These are phyloP conservation scores for Rachicladosporium sp. DNA, from an alignment of 2,329 filamentous ascomycete genomes.

Conservation along the genomic window DNA sequence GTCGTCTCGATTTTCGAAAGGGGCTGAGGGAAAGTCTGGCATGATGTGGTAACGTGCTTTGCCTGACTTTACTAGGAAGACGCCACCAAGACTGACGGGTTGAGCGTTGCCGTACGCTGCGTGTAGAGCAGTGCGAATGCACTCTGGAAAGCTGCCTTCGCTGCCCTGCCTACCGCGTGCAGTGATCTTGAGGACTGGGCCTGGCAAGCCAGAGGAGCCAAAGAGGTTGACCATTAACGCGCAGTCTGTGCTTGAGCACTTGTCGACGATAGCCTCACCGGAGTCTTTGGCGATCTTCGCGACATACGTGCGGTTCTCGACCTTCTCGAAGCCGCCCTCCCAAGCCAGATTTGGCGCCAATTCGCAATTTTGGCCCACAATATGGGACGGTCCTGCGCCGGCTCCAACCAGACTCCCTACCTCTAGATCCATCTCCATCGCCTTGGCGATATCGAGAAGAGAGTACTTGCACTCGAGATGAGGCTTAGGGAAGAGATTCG, in stretches of 20 bases:
- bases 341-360: conserved; percentile 19
- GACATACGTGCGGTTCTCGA: conserved; percentile 15
- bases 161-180: conserved; percentile 13
- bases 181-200: conserved; percentile 18
- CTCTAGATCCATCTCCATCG: conserved; percentile 14
- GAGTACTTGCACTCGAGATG: conserved; percentile 19
- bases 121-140: conserved; percentile 13
- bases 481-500: conserved; percentile 19
- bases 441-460: conserved; percentile 13
- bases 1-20: conserved; percentile 15
- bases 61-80: conserved; percentile 17
- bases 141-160: conserved; percentile 18
- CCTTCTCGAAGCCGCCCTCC: conserved; percentile 11
- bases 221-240: conserved; percentile 22
- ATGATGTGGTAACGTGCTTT: conserved; percentile 19
- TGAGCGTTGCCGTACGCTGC: conserved; percentile 12
- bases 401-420: conserved; percentile 17
- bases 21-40: conserved; percentile 19
- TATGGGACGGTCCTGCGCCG: conserved; percentile 19
- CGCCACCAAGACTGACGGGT: conserved; percentile 17
- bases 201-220: conserved; percentile 14
- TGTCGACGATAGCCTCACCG: conserved; percentile 4
- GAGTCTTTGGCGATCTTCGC: conserved; percentile 33
- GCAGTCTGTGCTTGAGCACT: conserved; percentile 16
- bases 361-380: conserved; percentile 17